These are phyloP conservation scores for Trichoderma sp. DNA, from an alignment of 2,329 filamentous ascomycete species.

Conservation along the genomic window DNA sequence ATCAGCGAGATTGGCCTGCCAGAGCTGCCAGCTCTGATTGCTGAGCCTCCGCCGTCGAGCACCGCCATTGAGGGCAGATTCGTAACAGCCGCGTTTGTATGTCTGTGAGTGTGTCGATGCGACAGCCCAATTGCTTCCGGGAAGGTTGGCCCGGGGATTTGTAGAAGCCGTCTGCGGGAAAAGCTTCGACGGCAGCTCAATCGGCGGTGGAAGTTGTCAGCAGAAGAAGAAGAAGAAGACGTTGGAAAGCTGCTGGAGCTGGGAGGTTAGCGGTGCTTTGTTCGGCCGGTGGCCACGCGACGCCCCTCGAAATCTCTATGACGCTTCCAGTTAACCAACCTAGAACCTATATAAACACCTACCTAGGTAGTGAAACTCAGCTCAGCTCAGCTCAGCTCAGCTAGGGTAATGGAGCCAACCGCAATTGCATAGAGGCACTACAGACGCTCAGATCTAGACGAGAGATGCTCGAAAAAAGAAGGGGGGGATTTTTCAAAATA, in stretches of 20 bases:
- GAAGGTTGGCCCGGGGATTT: background rate
- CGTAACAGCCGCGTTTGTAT: background rate
- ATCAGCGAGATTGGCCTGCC: conserved; percentile 27
- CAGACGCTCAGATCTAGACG: background rate
- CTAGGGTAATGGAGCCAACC: background rate
- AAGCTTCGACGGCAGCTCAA: background rate
- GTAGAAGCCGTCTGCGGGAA: background rate
- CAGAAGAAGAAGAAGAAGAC: background rate
- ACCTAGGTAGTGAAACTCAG: background rate
- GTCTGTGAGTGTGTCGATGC: background rate
- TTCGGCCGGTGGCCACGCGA: background rate
- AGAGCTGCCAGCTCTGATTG: conserved; percentile 18
- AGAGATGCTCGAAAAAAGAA: background rate
- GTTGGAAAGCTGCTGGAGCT: background rate
- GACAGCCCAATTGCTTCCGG: background rate
- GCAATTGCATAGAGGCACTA: background rate
- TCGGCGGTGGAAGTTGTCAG: background rate
- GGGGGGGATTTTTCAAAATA: too few relatives aligned
- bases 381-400: background rate
- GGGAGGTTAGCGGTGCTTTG: background rate
- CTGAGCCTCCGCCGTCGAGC: conserved; percentile 17
- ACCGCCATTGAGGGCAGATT: conserved; percentile 23
- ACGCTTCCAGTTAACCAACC: background rate
- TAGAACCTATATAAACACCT: too few relatives aligned
- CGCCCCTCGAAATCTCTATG: background rate